phyloP scores from a whole-genome alignment of 2,329 filamentous ascomycete species.

The Fusarium nodosum region DNA sequence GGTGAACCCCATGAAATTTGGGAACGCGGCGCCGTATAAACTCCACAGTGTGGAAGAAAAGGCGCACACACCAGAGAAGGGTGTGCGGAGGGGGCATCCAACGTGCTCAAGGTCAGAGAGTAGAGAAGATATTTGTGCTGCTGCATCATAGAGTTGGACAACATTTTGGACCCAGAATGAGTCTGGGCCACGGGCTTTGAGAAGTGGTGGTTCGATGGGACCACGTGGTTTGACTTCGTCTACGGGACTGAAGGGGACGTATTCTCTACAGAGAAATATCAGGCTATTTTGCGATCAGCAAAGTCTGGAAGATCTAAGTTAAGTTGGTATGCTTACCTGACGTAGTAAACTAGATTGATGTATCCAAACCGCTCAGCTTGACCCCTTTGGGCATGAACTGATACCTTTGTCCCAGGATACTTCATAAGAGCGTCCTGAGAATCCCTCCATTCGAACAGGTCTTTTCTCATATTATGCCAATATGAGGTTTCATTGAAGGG shows the following conservation, averaged over 20 bases:
- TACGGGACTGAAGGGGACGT: slow-evolving; percentile 44
- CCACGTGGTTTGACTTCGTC: slow-evolving; percentile 43
- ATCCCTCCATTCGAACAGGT: slow-evolving; percentile 38
- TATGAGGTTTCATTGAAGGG: slow-evolving; percentile 40
- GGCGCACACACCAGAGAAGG: slow-evolving; percentile 43
- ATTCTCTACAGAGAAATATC: slow-evolving; percentile 43
- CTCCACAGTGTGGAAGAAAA: slow-evolving; percentile 41
- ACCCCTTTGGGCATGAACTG: slow-evolving; percentile 44
- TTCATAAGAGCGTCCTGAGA: slow-evolving; percentile 35
- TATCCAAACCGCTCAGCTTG: slow-evolving; percentile 48
- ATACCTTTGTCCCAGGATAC: slow-evolving; percentile 44
- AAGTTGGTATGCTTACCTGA: slow-evolving; percentile 17
- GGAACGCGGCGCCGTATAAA: slow-evolving; percentile 43
- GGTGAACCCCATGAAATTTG: slow-evolving; percentile 39
- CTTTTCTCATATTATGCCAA: slow-evolving; percentile 43
- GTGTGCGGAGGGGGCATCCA: slow-evolving; percentile 38
- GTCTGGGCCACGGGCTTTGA: slow-evolving; percentile 39
- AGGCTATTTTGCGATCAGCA: slow-evolving; percentile 1
- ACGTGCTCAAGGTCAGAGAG: slow-evolving; percentile 43
- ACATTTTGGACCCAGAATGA: slow-evolving; percentile 42
- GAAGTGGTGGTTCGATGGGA: slow-evolving; percentile 43
- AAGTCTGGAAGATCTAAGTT: fast-evolving
- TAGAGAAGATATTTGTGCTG: slow-evolving; percentile 43
- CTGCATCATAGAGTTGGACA: slow-evolving; percentile 37
- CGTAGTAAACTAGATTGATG: slow-evolving; percentile 47